Base-by-base conservation (phyloP, 2,329 filamentous ascomycete species). In the Lachnellula hyalina region DNA sequence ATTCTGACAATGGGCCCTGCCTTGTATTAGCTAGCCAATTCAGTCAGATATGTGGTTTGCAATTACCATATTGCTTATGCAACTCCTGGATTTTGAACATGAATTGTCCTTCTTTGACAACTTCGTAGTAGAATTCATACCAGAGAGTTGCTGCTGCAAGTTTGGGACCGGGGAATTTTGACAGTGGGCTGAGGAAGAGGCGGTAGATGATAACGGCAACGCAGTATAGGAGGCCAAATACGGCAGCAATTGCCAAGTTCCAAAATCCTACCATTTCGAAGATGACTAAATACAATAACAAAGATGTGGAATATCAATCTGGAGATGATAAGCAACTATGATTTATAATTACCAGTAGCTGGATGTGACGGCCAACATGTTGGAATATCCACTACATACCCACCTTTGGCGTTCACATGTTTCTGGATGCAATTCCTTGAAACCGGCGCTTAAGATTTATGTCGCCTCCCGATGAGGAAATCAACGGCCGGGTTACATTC, bases 181-280 rank as follows among this genome's bases (percentile, higher is more conserved):
- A 56, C 8, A 70, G 51, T 5, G 67, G 67, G 49, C 67, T 65
- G 9, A 70, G 61, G 51, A 59, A 70, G 21, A 72, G 59, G 40
- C 70, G 67, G 41, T 53, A 60, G 36, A 57, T 45, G 8, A 48
- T 47, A 28, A 58, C 52, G 2, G 23, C 7, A 25, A 21, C 25
- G 7, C 32, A 35, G n/a, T 48, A 48, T n/a, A 36, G 12, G 11
- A 19, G 21, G 7, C 12, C 47, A 11, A 49, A n/a, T 6, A 38
- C 5, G 15, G 19, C 35, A 19, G n/a, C 21, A n/a, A 40, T 7
- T 32, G 9, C 28, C 28, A 32, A 32, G 28, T 32, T 32, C 9
- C 28, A 32, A 4, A 11, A 11, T 32, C 28, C 28, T 32, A 32
- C 28, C 28, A 32, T 32, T 32, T 32, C 11, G 28, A 32, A 32